Percentiles rank a stretch among this genome's conserved stretches.
These are phyloP conservation scores for Orbilia blumenaviensis DNA, from an alignment of 2,329 filamentous ascomycete genomes.

Conservation along the genomic window DNA sequence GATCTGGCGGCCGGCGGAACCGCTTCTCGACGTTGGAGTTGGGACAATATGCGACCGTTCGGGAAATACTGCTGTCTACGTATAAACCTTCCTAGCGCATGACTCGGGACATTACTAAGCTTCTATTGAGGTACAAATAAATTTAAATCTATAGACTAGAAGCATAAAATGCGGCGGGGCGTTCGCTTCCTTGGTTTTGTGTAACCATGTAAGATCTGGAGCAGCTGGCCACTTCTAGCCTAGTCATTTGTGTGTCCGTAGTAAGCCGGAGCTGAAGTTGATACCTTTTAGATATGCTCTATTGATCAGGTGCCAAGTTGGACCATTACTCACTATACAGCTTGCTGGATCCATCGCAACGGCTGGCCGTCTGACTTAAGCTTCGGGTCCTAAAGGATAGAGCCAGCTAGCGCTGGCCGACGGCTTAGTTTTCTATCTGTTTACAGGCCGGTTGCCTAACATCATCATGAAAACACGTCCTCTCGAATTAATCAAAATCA, in stretches of 20 bases:
- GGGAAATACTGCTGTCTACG: neutral
- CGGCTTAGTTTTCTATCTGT: neutral
- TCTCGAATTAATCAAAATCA: too few relatives aligned
- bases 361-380: neutral
- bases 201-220: constrained; percentile 25
- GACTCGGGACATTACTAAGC: neutral
- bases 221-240: constrained; percentile 2
- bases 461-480: neutral
- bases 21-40: neutral
- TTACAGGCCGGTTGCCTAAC: constrained; percentile 19
- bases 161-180: neutral
- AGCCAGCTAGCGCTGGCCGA: too few relatives aligned
- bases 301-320: neutral
- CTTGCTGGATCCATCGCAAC: too few relatives aligned
- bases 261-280: neutral
- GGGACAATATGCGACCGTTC: neutral
- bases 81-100: neutral
- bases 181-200: constrained; percentile 35
- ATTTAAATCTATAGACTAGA: too few relatives aligned
- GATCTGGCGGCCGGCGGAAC: neutral
- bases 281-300: too few relatives aligned
- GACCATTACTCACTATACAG: neutral
- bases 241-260: neutral
- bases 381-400: too few relatives aligned
- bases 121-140: too few relatives aligned